Conservation (phyloP, 805 yeast species). For the Pichia insulana region DNA sequence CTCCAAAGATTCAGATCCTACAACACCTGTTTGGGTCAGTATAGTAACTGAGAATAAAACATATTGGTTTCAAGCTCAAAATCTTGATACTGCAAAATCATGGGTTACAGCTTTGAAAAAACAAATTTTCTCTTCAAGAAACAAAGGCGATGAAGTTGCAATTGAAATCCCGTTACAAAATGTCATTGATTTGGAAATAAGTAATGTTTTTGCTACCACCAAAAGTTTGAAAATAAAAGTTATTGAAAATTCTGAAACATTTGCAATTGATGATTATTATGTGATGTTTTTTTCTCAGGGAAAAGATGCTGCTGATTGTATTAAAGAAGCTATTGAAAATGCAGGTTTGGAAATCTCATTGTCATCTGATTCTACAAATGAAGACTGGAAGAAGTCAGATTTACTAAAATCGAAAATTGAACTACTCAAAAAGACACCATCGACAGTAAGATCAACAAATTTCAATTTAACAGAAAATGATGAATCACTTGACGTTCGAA, state of each 20-base stretch:
- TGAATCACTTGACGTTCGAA: neutral
- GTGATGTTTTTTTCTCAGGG: conserved; percentile 58
- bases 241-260: conserved; percentile 43
- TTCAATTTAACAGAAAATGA: conserved; percentile 6
- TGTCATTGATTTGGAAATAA: conserved; percentile 52
- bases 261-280: conserved; percentile 58
- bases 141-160: conserved; percentile 62
- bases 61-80: conserved; percentile 66
- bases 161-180: conserved; percentile 69
- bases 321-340: conserved; percentile 33
- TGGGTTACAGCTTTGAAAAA: conserved; percentile 76
- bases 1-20: conserved; percentile 15
- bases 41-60: conserved; percentile 49
- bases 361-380: conserved; percentile 8
- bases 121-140: conserved; percentile 65
- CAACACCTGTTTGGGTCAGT: conserved; percentile 40
- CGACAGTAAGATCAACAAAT: conserved; percentile 19
- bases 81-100: conserved; percentile 58
- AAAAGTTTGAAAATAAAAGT: conserved; percentile 54
- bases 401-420: conserved; percentile 21
- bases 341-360: conserved; percentile 22
- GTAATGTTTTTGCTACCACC: conserved; percentile 46
- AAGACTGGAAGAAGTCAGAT: conserved; percentile 17
- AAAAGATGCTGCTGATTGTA: conserved; percentile 31
- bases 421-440: conserved; percentile 18